These are phyloP conservation scores for Selenicereus undatus DNA, from an alignment of 148 eudicot genomes.

Conservation along the genomic window DNA sequence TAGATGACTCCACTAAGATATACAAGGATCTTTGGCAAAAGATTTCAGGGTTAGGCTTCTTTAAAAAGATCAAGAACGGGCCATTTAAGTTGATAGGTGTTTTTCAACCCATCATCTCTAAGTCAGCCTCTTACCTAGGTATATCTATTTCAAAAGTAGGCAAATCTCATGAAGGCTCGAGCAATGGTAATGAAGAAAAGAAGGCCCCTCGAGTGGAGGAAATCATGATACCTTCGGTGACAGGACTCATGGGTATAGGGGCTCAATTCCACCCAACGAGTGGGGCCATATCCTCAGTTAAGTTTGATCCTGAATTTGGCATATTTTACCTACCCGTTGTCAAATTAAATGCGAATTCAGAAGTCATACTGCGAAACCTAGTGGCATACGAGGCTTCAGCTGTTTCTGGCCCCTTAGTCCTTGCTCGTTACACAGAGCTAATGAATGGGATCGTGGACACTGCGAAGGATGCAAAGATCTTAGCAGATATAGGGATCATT, in stretches of 20 bases:
- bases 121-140: neutral
- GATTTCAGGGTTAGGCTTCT: neutral
- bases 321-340: slow-evolving; percentile 10
- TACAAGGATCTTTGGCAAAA: slow-evolving; percentile 6
- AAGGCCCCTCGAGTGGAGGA: slow-evolving; percentile 17
- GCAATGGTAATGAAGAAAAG: neutral
- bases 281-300: slow-evolving; percentile 24
- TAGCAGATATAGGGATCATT: slow-evolving; percentile 18
- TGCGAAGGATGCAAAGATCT: slow-evolving; percentile 20
- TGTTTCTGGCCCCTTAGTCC: slow-evolving; percentile 11
- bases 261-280: slow-evolving; percentile 19
- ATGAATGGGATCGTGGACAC: slow-evolving; percentile 35
- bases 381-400: slow-evolving; percentile 19
- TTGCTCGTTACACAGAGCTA: slow-evolving; percentile 26
- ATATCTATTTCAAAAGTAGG: neutral
- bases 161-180: neutral
- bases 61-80: slow-evolving; percentile 2
- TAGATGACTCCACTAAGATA: neutral
- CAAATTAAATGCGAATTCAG: slow-evolving; percentile 1
- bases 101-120: neutral
- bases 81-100: neutral
- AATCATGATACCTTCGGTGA: slow-evolving; percentile 25
- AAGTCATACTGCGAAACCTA: slow-evolving; percentile 16
- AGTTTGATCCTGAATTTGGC: slow-evolving; percentile 17
- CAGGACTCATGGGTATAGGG: slow-evolving; percentile 8